Evolutionary conservation across 805 yeast species (phyloP), one percentile per base, ranked within the genome.

Genomic region (Yarrowia sp.): DNA sequence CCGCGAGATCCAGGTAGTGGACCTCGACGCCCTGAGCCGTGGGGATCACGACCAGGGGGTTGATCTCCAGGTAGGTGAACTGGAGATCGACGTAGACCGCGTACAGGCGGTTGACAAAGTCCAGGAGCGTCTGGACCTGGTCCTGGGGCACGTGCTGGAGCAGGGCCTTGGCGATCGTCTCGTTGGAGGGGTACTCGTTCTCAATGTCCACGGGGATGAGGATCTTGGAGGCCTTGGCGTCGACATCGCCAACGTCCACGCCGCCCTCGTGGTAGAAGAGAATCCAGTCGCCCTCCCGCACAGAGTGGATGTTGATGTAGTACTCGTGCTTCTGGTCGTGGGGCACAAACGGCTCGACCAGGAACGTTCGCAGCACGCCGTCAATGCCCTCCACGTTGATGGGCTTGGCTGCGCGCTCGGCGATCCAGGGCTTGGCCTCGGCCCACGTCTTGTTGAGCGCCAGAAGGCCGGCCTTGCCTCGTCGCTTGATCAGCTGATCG

Each of bases 231-330:
- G 80, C 80, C 73, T 77, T 77, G 64, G 80, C 72, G 63, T 77
- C 80, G 35, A 77, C 80, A 61, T 77, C 80, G 29, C 80, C 80
- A 27, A 77, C 80, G 61, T 77, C 80, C 41, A 77, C 80, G 66
- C 80, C 80, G 42, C 80, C 80, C 69, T 78, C 80, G 69, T 77
- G 79, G 72, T 77, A 77, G 69, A 77, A 77, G 64, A 78, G 72
- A 61, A 77, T 77, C 77, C 77, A 74, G 73, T 77, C 80, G 19
- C 80, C 80, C 66, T 77, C 80, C 51, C 80, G 73, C 53, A 76
- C 77, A 12, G 80, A 78, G 75, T 78, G 76, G 69, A 77, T 77
- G 72, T 78, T 78, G 71, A 77, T 77, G 70, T 77, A 77, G 72
- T 78, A 77, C 70, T 77, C 80, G 66, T 74, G 74, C 66, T 74